These are phyloP conservation scores for Aspergillus ellipticus DNA, from an alignment of 495 filamentous ascomycete species.

Conservation along the genomic window DNA sequence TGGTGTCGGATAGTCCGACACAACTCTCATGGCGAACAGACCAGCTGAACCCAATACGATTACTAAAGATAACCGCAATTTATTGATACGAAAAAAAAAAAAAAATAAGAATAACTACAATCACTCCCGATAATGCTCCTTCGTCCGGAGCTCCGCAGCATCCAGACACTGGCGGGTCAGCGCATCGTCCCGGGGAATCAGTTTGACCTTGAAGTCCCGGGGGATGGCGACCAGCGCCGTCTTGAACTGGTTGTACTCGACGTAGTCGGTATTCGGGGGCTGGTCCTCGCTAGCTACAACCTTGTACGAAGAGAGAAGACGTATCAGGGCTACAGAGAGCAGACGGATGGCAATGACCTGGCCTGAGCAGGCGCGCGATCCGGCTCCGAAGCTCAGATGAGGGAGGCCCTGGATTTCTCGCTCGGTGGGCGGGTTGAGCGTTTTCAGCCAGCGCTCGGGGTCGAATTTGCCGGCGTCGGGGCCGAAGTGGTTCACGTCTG, in stretches of 20 bases:
- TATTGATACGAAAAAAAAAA: too few relatives aligned
- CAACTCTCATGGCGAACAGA: neutral
- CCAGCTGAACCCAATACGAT: neutral
- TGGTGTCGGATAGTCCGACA: neutral
- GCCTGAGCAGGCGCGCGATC: constrained; percentile 51
- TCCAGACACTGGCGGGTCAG: constrained; percentile 31
- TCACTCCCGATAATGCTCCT: constrained; percentile 42
- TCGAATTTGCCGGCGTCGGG: constrained; percentile 46
- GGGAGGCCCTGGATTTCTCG: constrained; percentile 30
- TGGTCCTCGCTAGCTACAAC: constrained; percentile 46
- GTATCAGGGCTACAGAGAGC: constrained; percentile 47
- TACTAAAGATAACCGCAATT: neutral
- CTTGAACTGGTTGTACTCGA: constrained; percentile 56
- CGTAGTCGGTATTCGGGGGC: constrained; percentile 54
- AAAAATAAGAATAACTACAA: constrained; percentile 1
- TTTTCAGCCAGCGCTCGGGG: constrained; percentile 50
- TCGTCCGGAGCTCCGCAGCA: constrained; percentile 34
- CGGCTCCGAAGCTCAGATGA: constrained; percentile 53
- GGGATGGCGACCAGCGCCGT: constrained; percentile 54
- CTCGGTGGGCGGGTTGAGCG: constrained; percentile 33
- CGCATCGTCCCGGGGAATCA: constrained; percentile 42
- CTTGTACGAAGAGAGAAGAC: constrained; percentile 45
- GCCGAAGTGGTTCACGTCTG: constrained; percentile 52
- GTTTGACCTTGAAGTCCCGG: constrained; percentile 46
- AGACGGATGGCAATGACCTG: constrained; percentile 48